phyloP scores from a whole-genome alignment of 148 eudicot genomes.

The Mesembryanthemum crystallinum region DNA sequence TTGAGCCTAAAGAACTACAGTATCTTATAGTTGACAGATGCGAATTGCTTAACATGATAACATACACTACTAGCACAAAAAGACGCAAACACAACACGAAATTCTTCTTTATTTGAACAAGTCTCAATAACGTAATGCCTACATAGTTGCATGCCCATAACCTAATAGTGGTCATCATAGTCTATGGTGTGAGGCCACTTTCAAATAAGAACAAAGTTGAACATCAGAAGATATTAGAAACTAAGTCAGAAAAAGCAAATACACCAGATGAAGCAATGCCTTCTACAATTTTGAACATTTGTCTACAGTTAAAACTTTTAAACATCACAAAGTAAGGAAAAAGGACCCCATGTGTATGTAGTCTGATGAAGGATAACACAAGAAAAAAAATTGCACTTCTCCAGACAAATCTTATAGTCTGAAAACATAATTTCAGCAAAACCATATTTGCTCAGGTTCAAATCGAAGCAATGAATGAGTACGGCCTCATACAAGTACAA shows the following conservation, averaged over 20 bases:
- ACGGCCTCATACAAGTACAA: conserved; percentile 32
- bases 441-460: too few relatives aligned
- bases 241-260: background rate
- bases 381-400: conserved; percentile 51
- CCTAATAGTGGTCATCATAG: background rate
- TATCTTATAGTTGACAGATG: background rate
- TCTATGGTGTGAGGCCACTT: background rate
- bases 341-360: conserved; percentile 72
- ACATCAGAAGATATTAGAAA: background rate
- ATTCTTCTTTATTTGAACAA: conserved; percentile 1
- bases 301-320: background rate
- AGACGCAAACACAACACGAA: background rate
- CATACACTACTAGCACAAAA: background rate
- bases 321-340: conserved; percentile 1
- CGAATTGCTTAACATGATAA: background rate
- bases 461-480: conserved; percentile 64
- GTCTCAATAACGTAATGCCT: background rate
- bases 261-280: background rate
- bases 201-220: background rate
- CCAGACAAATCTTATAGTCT: conserved; percentile 31
- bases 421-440: conserved; percentile 34
- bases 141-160: background rate
- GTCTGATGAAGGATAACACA: conserved; percentile 59
- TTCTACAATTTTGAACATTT: background rate
- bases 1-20: background rate